Base-by-base conservation (phyloP, 2,329 filamentous ascomycete species). In the Tolypocladium amazonense region DNA sequence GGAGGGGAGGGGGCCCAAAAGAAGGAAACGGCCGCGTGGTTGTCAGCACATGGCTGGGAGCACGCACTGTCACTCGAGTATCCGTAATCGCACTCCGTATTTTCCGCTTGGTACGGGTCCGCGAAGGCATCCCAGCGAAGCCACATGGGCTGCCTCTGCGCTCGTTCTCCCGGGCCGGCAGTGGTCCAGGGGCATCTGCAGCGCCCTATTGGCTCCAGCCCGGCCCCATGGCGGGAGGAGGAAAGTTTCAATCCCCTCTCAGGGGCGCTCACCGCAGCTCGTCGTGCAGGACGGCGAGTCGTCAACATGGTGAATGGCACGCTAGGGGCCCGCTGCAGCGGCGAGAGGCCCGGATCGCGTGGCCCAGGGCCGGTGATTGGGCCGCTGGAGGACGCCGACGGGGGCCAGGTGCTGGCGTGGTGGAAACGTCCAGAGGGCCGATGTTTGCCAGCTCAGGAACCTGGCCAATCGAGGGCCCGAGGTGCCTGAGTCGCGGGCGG, bases 391-490 rank as follows among this genome's bases (percentile, higher is more conserved):
- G 47, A 23, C 30, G 30, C 30, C 23, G n/a, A n/a, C n/a, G n/a
- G n/a, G n/a, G n/a, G n/a, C n/a, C n/a, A n/a, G n/a, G n/a, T n/a
- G n/a, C n/a, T n/a, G n/a, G n/a, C n/a, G n/a, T n/a, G 43, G 47
- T 30, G 25, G 25, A 54, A 23, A 23, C 30, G 30, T 7, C 25
- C 2, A 9, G 38, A 3, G 39, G 18, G 41, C 20, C 9, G 11
- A 9, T 27, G 30, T 41, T 37, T 20, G 33, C n/a, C 39, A 56
- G 56, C 12, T 65, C 68, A 69, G 69, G 69, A 64, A 68, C 68
- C 62, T 60, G 62, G 55, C 71, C 71, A 72, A 72, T 72, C 27
- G 62, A 56, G 23, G 56, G 12, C 58, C n/a, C 33, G 33, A 37
- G 58, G 68, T 70, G 60, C 68, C 68, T 70, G 66, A 60, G 60